These are phyloP conservation scores for Verticillium isaacii DNA, from an alignment of 2,329 filamentous ascomycete species.

Conservation along the genomic window DNA sequence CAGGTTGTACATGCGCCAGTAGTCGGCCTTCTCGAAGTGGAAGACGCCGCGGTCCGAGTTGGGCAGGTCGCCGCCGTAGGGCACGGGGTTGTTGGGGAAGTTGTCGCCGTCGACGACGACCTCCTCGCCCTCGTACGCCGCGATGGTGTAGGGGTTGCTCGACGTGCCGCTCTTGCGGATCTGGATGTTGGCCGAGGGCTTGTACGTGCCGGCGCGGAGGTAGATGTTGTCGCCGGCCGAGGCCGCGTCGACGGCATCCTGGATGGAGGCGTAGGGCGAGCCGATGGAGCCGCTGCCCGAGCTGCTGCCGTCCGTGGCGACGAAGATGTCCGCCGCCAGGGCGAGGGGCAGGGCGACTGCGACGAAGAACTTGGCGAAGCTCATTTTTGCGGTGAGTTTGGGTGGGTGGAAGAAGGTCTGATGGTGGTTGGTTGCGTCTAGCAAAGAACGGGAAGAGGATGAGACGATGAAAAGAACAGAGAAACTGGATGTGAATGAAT, in stretches of 20 bases:
- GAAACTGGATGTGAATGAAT: conserved; percentile 3
- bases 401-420: not conserved
- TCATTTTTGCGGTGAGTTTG: not conserved
- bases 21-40: conserved; percentile 33
- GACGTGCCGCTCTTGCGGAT: conserved; percentile 36
- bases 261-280: conserved; percentile 38
- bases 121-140: conserved; percentile 34
- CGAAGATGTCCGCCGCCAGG: conserved; percentile 33
- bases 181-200: conserved; percentile 39
- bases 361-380: conserved; percentile 10
- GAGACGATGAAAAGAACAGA: conserved; percentile 1
- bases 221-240: conserved; percentile 35
- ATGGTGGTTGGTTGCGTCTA: not conserved
- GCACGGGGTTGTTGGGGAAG: conserved; percentile 32
- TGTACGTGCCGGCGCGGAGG: conserved; percentile 30
- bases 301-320: conserved; percentile 36
- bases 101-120: conserved; percentile 41
- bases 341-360: conserved; percentile 9
- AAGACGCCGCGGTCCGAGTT: conserved; percentile 38
- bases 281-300: conserved; percentile 29
- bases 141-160: conserved; percentile 33
- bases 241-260: conserved; percentile 38
- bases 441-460: not conserved
- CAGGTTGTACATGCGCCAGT: conserved; percentile 31
- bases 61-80: conserved; percentile 30